phyloP scores from a whole-genome alignment of 768 basidiomycete species.

The Termitomyces sp. region DNA sequence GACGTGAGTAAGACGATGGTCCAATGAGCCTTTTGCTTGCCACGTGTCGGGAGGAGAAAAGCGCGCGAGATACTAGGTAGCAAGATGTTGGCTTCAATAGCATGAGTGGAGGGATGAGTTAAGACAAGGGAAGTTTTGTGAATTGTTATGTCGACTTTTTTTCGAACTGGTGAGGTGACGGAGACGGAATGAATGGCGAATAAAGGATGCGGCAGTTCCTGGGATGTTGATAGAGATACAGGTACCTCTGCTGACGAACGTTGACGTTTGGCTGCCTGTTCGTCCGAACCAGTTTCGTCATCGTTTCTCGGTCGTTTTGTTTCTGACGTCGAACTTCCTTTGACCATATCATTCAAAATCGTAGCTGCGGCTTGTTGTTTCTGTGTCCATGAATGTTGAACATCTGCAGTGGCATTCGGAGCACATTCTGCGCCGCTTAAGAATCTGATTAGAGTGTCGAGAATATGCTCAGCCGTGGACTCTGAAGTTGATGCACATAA shows the following conservation, averaged over 20 bases:
- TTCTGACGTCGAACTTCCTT: slow-evolving; percentile 16
- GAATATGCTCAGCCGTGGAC: slow-evolving; percentile 19
- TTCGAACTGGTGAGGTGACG: slow-evolving; percentile 67
- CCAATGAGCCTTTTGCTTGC: slow-evolving; percentile 69
- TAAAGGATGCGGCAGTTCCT: slow-evolving; percentile 31
- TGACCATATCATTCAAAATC: slow-evolving; percentile 22
- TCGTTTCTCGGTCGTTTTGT: slow-evolving; percentile 32
- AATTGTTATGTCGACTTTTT: slow-evolving; percentile 65
- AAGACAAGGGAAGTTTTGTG: slow-evolving; percentile 46
- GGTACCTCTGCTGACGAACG: slow-evolving; percentile 18
- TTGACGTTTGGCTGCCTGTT: slow-evolving; percentile 28
- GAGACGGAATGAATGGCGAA: slow-evolving; percentile 64
- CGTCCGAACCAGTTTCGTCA: slow-evolving; percentile 14
- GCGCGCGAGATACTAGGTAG: slow-evolving; percentile 47
- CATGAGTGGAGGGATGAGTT: slow-evolving; percentile 41
- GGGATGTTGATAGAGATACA: slow-evolving; percentile 8
- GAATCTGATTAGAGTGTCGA: slow-evolving; percentile 40
- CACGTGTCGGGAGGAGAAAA: slow-evolving; percentile 71
- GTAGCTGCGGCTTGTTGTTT: slow-evolving; percentile 26
- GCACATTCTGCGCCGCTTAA: slow-evolving; percentile 33
- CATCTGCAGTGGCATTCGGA: slow-evolving; percentile 20
- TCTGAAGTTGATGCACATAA: slow-evolving; percentile 26
- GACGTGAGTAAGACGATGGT: slow-evolving; percentile 57
- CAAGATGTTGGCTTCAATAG: slow-evolving; percentile 44
- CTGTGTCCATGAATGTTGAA: slow-evolving; percentile 30